phyloP scores from a whole-genome alignment of 169 alveolate genomes.

The Perkinsus olseni region DNA sequence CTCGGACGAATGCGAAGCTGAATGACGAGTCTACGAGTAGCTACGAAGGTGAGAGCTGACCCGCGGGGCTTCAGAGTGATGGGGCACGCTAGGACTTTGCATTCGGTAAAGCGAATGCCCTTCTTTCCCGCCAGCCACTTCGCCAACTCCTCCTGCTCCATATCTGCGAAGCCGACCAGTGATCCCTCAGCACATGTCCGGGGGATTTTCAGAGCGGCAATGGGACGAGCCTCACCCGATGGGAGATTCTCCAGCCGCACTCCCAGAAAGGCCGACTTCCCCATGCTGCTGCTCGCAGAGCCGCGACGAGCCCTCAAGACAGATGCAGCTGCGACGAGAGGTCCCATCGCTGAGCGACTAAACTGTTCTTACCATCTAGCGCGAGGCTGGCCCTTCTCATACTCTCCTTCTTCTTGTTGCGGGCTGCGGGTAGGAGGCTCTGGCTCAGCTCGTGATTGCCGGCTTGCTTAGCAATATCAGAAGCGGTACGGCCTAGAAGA shows the following conservation, averaged over 20 bases:
- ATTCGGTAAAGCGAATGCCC: neutral
- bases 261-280: neutral
- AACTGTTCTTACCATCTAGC: neutral
- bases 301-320: neutral
- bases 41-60: neutral
- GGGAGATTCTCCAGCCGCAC: neutral
- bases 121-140: neutral
- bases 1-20: neutral
- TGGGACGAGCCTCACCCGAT: neutral
- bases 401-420: neutral
- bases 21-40: neutral
- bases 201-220: neutral
- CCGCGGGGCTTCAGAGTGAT: neutral
- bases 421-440: neutral
- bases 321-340: neutral
- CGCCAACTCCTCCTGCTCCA: neutral
- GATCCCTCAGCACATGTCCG: neutral
- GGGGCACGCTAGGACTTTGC: neutral
- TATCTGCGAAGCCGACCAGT: neutral
- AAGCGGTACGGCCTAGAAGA: neutral
- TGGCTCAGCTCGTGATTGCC: neutral
- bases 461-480: neutral
- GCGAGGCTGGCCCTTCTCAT: neutral
- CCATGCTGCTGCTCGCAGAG: neutral
- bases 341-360: too few species aligned